Conservation (phyloP, 768 basidiomycete genomes). For the Trichaptum fuscoviolaceum region DNA sequence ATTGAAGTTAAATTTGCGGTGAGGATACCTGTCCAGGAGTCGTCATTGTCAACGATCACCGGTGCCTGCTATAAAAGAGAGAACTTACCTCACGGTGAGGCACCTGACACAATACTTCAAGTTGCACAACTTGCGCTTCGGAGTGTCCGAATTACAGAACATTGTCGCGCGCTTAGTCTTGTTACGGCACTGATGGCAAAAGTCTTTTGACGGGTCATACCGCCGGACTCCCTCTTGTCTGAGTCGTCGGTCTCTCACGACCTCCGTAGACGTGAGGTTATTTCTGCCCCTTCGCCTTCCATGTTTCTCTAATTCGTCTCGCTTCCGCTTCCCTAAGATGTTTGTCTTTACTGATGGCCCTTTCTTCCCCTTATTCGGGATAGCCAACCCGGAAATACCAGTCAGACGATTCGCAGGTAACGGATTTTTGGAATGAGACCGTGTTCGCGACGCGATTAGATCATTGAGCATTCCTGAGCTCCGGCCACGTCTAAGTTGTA, state of each 20-base stretch:
- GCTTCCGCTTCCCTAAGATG: too few species aligned
- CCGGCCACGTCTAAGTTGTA: too few species aligned
- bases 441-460: too few species aligned
- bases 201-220: not conserved
- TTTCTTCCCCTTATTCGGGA: not conserved
- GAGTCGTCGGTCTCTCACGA: too few species aligned
- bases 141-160: not conserved
- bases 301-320: too few species aligned
- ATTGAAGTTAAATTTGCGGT: not conserved
- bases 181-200: not conserved
- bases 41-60: not conserved
- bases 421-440: too few species aligned
- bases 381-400: too few species aligned
- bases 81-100: not conserved
- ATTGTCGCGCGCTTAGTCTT: not conserved
- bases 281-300: too few species aligned
- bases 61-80: not conserved
- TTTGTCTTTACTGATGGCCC: not conserved
- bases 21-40: not conserved
- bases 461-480: too few species aligned
- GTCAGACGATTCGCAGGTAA: too few species aligned
- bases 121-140: not conserved
- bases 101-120: not conserved
- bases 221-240: too few species aligned
- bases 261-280: too few species aligned